Base-by-base conservation (phyloP, 1,284 basidiomycete species). In the Boletus mariae region DNA sequence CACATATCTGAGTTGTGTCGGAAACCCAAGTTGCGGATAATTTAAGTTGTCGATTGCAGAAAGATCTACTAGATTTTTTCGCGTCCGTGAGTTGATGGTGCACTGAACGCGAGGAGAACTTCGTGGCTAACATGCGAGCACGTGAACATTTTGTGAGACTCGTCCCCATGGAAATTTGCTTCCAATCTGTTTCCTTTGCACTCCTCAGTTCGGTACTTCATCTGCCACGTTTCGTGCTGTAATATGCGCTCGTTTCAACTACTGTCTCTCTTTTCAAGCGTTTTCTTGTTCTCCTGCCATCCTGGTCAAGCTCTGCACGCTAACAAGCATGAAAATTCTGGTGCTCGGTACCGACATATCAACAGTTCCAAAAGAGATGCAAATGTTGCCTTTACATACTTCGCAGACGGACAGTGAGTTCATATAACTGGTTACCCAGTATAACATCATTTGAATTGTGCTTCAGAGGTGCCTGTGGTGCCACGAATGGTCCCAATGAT, bases 401-500 rank as follows among this genome's bases (percentile, higher is more conserved):
- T 68, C 28, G 2, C 5, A 1, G 64, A 63, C 35, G 65, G 65
- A 52, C 45, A 12, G 65, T 71, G 34, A 56, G 65, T 57, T 5
- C 45, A 4, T 20, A 28, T 7, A 11, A 6, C 35, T 23, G 25
- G 7, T 17, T 45, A 3, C 20, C n/a, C 25, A 25, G 20, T 32
- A 17, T n/a, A 46, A 45, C n/a, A 32, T 52, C 31, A 12, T 26
- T 26, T 52, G 34, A 53, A 31, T 9, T 37, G 15, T 38, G 15
- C 37, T 34, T 45, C 47, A 67, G 67, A 54, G 69, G 66, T 46
- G 64, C 69, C 4, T 71, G 65, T 43, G 69, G 65, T 13, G 11
- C 3, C 40, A 47, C 38, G 13, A 69, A 60, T 20, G n/a, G 47
- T 41, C 57, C 67, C 35, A 49, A 31, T 32, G 69, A 71, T 47